These are phyloP conservation scores for Venturia effusa DNA, from an alignment of 2,329 filamentous ascomycete species.

Conservation along the genomic window DNA sequence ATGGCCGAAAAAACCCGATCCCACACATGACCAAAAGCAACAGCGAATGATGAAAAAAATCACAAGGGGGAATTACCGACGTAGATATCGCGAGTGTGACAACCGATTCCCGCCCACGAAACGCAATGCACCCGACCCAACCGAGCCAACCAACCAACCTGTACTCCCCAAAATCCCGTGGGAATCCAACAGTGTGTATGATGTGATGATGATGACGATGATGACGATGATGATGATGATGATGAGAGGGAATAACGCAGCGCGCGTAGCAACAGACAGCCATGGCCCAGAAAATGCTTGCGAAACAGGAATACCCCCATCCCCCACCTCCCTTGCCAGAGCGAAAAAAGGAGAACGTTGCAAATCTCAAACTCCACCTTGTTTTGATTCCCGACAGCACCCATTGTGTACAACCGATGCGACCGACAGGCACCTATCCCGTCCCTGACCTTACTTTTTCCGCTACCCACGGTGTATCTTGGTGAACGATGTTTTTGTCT, in stretches of 20 bases:
- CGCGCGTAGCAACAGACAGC: not conserved
- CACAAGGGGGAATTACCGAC: not conserved
- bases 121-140: not conserved
- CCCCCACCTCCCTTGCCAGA: not conserved
- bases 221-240: slow-evolving; percentile 1
- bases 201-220: not conserved
- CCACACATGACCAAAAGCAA: not conserved
- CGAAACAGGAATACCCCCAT: not conserved
- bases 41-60: not conserved
- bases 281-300: not conserved
- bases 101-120: not conserved
- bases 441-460: not conserved
- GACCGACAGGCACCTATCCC: slow-evolving; percentile 3
- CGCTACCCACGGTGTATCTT: not conserved
- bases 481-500: not conserved
- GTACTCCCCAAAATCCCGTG: not conserved
- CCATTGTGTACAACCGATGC: not conserved
- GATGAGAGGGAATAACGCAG: not conserved
- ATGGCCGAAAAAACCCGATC: not conserved
- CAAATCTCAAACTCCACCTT: slow-evolving; percentile 2
- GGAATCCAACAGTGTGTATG: slow-evolving; percentile 2
- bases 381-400: not conserved
- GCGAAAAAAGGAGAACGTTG: not conserved
- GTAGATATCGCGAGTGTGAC: not conserved
- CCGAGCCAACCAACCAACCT: not conserved